Conservation (phyloP, 306 rosid species). For the Ormosia emarginata region DNA sequence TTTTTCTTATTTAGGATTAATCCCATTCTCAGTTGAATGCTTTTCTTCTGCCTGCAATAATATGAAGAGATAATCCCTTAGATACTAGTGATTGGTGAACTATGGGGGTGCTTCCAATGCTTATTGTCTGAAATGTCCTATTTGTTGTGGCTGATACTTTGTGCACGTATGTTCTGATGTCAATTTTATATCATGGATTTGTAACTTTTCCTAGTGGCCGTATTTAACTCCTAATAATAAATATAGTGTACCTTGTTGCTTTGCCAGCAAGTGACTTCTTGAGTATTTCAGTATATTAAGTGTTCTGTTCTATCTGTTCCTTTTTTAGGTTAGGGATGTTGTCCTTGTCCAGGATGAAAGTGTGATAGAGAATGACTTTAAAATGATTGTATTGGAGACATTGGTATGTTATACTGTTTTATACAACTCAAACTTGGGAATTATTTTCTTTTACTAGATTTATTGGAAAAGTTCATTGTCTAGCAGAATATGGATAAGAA, state of each 20-base stretch:
- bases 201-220: neutral
- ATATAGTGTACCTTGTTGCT: neutral
- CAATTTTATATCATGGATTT: neutral
- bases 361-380: conserved; percentile 65
- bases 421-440: neutral
- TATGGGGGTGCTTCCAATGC: neutral
- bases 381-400: conserved; percentile 80
- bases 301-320: conserved; percentile 18
- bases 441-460: conserved; percentile 4
- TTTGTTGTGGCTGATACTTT: neutral
- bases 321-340: conserved; percentile 88
- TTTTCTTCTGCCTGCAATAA: neutral
- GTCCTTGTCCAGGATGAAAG: conserved; percentile 83
- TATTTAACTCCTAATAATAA: neutral
- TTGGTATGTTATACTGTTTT: conserved; percentile 49
- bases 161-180: too few relatives aligned
- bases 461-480: conserved; percentile 8
- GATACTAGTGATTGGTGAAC: neutral
- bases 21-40: conserved; percentile 1
- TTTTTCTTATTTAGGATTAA: neutral
- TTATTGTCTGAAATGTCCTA: neutral
- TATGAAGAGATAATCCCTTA: neutral
- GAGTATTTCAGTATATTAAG: neutral
- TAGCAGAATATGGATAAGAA: neutral
- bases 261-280: neutral